Evolutionary conservation across 2,329 filamentous ascomycete species (phyloP).

Genomic region (Ophiostoma sp.): DNA sequence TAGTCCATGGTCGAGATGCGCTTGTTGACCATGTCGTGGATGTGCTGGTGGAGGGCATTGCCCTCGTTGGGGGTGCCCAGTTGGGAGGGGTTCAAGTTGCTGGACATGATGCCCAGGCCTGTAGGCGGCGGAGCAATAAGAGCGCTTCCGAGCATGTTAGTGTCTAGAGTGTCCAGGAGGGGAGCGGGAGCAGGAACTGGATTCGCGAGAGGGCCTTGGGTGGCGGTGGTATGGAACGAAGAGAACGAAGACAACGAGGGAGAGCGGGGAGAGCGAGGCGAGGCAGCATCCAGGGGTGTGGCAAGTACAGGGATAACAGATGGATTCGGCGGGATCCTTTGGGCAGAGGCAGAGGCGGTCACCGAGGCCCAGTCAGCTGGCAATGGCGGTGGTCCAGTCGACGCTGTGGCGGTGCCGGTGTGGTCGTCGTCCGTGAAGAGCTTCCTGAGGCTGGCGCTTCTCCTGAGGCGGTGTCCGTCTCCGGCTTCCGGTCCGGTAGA

Average conservation of each 20-base stretch:
- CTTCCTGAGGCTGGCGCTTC: background rate
- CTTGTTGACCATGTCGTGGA: conserved; percentile 84
- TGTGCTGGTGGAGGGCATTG: conserved; percentile 50
- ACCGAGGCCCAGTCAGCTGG: conserved; percentile 8
- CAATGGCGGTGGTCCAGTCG: background rate
- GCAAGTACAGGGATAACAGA: conserved; percentile 2
- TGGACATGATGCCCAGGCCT: conserved; percentile 17
- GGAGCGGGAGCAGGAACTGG: background rate
- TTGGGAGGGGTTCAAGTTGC: conserved; percentile 21
- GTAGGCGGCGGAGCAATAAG: background rate
- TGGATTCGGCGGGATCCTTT: background rate
- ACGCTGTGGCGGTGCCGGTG: background rate
- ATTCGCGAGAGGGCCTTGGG: too few relatives aligned
- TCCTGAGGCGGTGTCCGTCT: background rate
- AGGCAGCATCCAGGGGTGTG: background rate
- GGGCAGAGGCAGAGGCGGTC: background rate
- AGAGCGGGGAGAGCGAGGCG: background rate
- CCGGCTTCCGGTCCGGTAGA: background rate
- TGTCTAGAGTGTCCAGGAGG: background rate
- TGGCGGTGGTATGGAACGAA: too few relatives aligned
- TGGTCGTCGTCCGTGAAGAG: background rate
- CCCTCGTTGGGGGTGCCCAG: conserved; percentile 36
- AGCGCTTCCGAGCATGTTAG: conserved; percentile 3
- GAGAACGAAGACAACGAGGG: too few relatives aligned
- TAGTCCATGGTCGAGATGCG: conserved; percentile 93